Evolutionary conservation across 495 filamentous ascomycete genomes (phyloP).

Genomic region (Sordaria brevicollis): DNA sequence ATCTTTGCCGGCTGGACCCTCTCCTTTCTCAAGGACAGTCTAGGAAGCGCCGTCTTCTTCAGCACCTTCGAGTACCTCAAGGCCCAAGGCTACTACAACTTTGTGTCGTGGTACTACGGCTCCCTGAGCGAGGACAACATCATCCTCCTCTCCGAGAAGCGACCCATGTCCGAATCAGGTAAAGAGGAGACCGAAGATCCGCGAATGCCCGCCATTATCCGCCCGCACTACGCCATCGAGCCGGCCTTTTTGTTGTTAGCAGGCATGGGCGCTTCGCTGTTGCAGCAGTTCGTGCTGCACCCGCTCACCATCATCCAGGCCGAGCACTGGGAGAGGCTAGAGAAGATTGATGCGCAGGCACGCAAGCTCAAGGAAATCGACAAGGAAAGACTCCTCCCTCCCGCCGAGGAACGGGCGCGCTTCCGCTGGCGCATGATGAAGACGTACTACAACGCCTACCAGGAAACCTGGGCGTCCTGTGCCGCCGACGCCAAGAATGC

Average conservation of each 20-base stretch:
- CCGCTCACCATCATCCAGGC: slow-evolving; percentile 66
- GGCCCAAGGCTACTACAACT: slow-evolving; percentile 73
- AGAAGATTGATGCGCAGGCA: slow-evolving; percentile 57
- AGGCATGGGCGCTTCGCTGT: slow-evolving; percentile 62
- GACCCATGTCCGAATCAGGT: slow-evolving; percentile 15
- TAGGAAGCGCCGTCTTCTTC: slow-evolving; percentile 80
- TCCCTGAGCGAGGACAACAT: slow-evolving; percentile 35
- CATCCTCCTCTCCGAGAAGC: slow-evolving; percentile 29
- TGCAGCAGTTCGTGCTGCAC: slow-evolving; percentile 71
- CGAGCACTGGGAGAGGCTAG: slow-evolving; percentile 68
- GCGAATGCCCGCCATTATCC: slow-evolving; percentile 47
- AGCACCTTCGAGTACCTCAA: slow-evolving; percentile 79
- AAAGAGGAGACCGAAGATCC: neutral
- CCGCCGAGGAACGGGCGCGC: slow-evolving; percentile 15
- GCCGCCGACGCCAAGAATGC: slow-evolving; percentile 47
- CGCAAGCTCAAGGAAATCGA: slow-evolving; percentile 34
- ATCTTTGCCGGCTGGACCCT: slow-evolving; percentile 76
- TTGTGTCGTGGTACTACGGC: slow-evolving; percentile 69
- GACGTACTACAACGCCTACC: slow-evolving; percentile 66
- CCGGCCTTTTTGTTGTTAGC: slow-evolving; percentile 71
- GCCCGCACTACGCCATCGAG: slow-evolving; percentile 77
- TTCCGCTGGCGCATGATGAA: slow-evolving; percentile 42
- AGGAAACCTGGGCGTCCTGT: slow-evolving; percentile 64
- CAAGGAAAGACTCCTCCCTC: neutral
- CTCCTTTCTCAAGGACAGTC: slow-evolving; percentile 67